Evolutionary conservation across 371 early-diverging fungal species (phyloP).

Genomic region (Blakeslea trispora): DNA sequence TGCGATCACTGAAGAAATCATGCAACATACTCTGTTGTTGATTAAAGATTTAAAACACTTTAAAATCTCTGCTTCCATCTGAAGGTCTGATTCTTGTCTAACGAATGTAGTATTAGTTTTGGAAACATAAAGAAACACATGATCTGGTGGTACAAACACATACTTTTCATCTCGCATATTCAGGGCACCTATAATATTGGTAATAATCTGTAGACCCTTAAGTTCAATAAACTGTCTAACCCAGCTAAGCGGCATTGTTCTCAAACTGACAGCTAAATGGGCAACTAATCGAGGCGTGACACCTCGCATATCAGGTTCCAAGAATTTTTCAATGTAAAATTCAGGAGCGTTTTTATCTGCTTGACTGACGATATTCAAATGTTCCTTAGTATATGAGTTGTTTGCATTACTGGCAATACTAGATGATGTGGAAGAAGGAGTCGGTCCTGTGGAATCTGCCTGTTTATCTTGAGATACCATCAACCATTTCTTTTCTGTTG

Average conservation of each 20-base stretch:
- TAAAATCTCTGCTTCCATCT: conserved; percentile 81
- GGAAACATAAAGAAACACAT: background rate
- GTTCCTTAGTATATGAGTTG: conserved; percentile 20
- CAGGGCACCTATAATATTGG: conserved; percentile 63
- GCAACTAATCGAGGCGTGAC: conserved; percentile 61
- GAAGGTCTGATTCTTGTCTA: conserved; percentile 70
- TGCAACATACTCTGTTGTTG: conserved; percentile 61
- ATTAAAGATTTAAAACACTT: conserved; percentile 80
- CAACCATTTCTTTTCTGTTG: conserved; percentile 52
- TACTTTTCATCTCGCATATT: conserved; percentile 53
- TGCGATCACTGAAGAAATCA: conserved; percentile 53
- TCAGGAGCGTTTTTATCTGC: conserved; percentile 67
- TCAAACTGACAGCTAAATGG: conserved; percentile 65
- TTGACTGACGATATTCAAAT: conserved; percentile 15
- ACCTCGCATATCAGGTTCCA: conserved; percentile 60
- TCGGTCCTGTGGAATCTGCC: conserved; percentile 29
- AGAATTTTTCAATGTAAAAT: conserved; percentile 62
- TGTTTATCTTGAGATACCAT: conserved; percentile 57
- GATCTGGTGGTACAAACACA: too few species aligned
- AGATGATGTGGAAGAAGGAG: conserved; percentile 14
- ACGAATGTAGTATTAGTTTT: background rate
- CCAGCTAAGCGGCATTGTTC: conserved; percentile 76
- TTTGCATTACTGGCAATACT: conserved; percentile 5
- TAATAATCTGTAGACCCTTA: conserved; percentile 68
- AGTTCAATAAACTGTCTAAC: conserved; percentile 70